Evolutionary conservation across 108 stramenopile genomes (phyloP).

Genomic region (Cyclotella choctawhatcheeana): DNA sequence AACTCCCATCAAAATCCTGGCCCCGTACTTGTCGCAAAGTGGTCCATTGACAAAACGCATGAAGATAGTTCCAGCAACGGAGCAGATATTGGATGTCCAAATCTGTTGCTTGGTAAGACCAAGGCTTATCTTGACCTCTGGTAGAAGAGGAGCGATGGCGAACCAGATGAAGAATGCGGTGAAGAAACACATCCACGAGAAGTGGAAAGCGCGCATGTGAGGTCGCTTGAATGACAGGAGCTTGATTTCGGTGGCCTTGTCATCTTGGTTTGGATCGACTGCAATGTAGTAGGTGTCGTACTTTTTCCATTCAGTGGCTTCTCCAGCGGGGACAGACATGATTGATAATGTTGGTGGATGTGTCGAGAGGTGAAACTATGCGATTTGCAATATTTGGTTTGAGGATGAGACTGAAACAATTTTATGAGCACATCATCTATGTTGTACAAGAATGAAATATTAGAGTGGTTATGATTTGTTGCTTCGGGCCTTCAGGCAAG

Average conservation of each 20-base stretch:
- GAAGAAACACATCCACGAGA: conserved; percentile 82
- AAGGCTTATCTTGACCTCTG: conserved; percentile 66
- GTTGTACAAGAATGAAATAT: too few relatives aligned
- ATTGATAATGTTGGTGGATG: neutral
- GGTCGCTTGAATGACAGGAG: conserved; percentile 61
- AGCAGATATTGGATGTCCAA: conserved; percentile 76
- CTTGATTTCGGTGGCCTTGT: conserved; percentile 78
- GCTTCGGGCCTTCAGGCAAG: too few relatives aligned
- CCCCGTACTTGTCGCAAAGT: conserved; percentile 81
- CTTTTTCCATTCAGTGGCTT: conserved; percentile 51
- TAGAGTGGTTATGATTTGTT: too few relatives aligned
- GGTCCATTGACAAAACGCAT: conserved; percentile 81
- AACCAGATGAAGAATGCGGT: conserved; percentile 90
- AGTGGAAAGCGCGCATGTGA: conserved; percentile 89
- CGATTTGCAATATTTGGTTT: too few relatives aligned
- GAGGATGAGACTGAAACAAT: neutral
- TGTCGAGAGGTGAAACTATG: too few relatives aligned
- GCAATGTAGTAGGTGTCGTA: conserved; percentile 61
- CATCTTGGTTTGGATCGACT: conserved; percentile 77
- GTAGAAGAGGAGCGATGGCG: conserved; percentile 80
- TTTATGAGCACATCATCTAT: neutral
- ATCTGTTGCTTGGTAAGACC: conserved; percentile 68
- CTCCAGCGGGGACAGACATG: neutral
- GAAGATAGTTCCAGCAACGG: conserved; percentile 74
- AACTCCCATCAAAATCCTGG: conserved; percentile 65